phyloP scores from a whole-genome alignment of 1,284 basidiomycete genomes.

The Phellopilus nigrolimitatus region DNA sequence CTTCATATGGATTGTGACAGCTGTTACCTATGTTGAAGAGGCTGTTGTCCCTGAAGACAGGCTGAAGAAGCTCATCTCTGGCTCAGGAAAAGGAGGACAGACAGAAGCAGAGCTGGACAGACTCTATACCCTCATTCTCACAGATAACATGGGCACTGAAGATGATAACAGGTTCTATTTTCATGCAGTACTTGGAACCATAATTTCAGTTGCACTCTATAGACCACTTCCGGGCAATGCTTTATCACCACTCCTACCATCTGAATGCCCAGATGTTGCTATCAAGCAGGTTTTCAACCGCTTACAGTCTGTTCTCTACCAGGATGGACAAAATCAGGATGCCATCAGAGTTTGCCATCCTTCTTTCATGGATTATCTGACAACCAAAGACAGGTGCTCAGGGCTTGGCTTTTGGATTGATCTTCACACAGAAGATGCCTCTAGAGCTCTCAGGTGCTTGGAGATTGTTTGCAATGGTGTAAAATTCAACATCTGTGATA shows the following conservation, averaged over 20 bases:
- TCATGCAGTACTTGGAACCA: no score
- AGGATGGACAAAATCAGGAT: background rate
- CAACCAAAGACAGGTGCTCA: background rate
- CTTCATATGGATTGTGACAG: background rate
- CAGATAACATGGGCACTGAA: no score
- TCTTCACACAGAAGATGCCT: background rate
- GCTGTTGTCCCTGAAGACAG: no score
- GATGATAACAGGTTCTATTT: no score
- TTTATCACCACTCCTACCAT: no score
- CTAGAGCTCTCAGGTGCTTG: conserved; percentile 1
- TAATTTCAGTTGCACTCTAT: no score
- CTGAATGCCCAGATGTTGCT: background rate
- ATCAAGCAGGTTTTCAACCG: background rate
- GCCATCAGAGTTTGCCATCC: background rate
- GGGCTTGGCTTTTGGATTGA: background rate
- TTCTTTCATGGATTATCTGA: background rate
- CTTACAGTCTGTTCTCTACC: background rate
- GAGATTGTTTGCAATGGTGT: conserved; percentile 23
- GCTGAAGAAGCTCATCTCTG: no score
- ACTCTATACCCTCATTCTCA: no score
- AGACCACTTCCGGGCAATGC: no score
- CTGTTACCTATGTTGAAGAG: background rate
- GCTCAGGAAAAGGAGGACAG: no score
- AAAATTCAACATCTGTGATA: conserved; percentile 30
- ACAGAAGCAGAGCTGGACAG: no score